These are phyloP conservation scores for Durio zibethinus DNA, from an alignment of 345 rosid genomes.

Conservation along the genomic window DNA sequence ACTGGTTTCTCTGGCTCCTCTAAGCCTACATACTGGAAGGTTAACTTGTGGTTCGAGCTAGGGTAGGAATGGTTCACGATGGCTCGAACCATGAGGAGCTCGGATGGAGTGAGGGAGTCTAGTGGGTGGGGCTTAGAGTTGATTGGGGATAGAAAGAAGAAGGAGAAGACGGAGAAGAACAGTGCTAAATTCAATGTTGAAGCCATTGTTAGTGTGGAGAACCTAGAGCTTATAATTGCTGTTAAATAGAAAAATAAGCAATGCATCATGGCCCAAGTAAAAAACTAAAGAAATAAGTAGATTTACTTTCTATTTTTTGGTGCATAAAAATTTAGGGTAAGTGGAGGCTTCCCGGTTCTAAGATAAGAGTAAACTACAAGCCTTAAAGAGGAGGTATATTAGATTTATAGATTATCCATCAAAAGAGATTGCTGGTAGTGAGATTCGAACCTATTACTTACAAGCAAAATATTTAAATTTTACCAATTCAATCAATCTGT, in stretches of 20 bases:
- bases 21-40: constrained; percentile 35
- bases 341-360: too few species aligned
- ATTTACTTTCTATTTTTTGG: too few species aligned
- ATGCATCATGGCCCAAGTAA: neutral
- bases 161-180: constrained; percentile 8
- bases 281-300: neutral
- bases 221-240: neutral
- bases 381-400: too few species aligned
- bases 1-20: constrained; percentile 34
- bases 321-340: too few species aligned
- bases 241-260: neutral
- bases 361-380: too few species aligned
- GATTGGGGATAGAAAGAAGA: neutral
- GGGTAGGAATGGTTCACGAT: constrained; percentile 15
- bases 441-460: too few species aligned
- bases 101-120: constrained; percentile 26
- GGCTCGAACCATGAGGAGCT: constrained; percentile 24
- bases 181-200: neutral
- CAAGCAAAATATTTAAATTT: too few species aligned
- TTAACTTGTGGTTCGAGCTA: constrained; percentile 3
- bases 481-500: too few species aligned
- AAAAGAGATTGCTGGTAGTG: too few species aligned
- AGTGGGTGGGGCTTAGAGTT: constrained; percentile 23
- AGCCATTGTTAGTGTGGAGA: neutral
- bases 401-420: too few species aligned